Percentiles rank a stretch among this genome's conserved stretches.
Evolutionary conservation across 176 grass and related monocot species (phyloP).

Genomic region (Phoenix roebelenii): DNA sequence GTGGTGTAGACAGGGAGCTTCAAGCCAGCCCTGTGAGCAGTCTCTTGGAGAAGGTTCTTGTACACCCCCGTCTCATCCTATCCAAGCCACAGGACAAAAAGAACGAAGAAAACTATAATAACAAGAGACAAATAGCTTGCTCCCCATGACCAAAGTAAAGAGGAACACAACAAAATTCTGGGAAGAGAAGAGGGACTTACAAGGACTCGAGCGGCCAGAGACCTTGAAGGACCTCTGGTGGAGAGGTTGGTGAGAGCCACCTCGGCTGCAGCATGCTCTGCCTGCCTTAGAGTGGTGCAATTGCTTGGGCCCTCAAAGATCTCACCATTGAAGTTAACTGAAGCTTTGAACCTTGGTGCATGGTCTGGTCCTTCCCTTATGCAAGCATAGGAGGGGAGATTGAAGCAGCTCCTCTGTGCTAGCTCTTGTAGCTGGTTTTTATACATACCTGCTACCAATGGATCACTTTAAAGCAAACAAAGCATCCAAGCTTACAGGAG

Average conservation of each 20-base stretch:
- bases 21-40: slow-evolving; percentile 68
- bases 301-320: slow-evolving; percentile 57
- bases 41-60: slow-evolving; percentile 95
- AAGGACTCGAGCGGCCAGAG: slow-evolving; percentile 56
- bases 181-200: slow-evolving; percentile 19
- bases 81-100: neutral
- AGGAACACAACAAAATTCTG: too few species aligned
- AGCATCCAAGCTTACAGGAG: too few species aligned
- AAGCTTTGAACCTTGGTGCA: slow-evolving; percentile 77
- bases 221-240: slow-evolving; percentile 60
- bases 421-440: slow-evolving; percentile 98
- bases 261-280: slow-evolving; percentile 90
- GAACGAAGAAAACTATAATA: too few species aligned
- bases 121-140: too few species aligned
- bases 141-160: too few species aligned
- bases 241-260: slow-evolving; percentile 58
- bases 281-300: slow-evolving; percentile 70
- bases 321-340: slow-evolving; percentile 90
- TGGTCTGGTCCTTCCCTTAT: slow-evolving; percentile 73
- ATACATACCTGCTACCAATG: slow-evolving; percentile 33
- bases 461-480: too few species aligned
- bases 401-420: slow-evolving; percentile 96
- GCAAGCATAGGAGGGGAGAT: slow-evolving; percentile 67
- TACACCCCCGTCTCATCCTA: slow-evolving; percentile 96
- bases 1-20: slow-evolving; percentile 84